Evolutionary conservation across 1,284 basidiomycete species (phyloP).

Genomic region (Trametes hirsuta): DNA sequence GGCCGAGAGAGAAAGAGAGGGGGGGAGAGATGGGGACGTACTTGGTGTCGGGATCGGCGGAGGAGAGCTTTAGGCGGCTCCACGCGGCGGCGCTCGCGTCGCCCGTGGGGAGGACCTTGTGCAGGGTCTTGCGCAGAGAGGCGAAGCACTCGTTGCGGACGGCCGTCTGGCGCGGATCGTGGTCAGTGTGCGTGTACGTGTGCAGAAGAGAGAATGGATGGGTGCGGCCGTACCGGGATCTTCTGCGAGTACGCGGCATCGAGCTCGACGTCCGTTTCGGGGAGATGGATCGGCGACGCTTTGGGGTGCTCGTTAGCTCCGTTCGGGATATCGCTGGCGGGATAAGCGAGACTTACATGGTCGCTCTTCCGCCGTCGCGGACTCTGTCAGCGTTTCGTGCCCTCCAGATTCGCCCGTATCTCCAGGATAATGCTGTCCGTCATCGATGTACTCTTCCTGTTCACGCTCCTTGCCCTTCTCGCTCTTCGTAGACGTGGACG

Average conservation of each 20-base stretch:
- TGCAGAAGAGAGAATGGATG: not conserved
- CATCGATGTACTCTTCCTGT: not conserved
- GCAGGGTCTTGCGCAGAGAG: slow-evolving; percentile 39
- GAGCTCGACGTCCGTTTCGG: slow-evolving; percentile 50
- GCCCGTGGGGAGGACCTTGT: slow-evolving; percentile 36
- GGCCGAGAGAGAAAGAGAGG: not conserved
- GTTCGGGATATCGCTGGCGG: not conserved
- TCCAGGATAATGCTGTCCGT: not conserved
- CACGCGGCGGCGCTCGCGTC: slow-evolving; percentile 23
- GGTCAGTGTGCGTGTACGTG: not conserved
- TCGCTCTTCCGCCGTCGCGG: not conserved
- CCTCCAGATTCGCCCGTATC: not conserved
- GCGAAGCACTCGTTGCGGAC: slow-evolving; percentile 37
- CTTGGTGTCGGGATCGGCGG: slow-evolving; percentile 27
- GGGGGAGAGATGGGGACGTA: slow-evolving; percentile 8
- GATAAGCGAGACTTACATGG: slow-evolving; percentile 2
- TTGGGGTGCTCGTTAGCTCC: not conserved
- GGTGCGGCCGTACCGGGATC: slow-evolving; percentile 48
- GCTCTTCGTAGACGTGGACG: not conserved
- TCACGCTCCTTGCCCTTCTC: slow-evolving; percentile 6
- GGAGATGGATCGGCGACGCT: slow-evolving; percentile 39
- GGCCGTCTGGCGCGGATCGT: slow-evolving; percentile 28
- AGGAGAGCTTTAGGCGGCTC: slow-evolving; percentile 21
- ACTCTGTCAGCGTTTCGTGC: not conserved
- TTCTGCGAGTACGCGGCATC: slow-evolving; percentile 65